These are phyloP conservation scores for Solanum chacoense DNA, from an alignment of 305 asterid species.

Conservation along the genomic window DNA sequence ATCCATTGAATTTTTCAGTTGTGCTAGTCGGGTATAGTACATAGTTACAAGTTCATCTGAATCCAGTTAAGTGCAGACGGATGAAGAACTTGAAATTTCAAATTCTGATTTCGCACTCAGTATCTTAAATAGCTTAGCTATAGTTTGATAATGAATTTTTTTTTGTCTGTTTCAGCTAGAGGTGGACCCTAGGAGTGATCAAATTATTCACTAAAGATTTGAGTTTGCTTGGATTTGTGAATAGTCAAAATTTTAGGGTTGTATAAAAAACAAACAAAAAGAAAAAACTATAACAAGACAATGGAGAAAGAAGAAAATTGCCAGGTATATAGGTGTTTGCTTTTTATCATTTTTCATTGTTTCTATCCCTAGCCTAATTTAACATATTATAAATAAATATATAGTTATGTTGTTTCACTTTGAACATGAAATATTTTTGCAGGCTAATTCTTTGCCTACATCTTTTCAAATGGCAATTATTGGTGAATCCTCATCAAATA, in stretches of 20 bases:
- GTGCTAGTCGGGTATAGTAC: neutral
- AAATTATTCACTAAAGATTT: neutral
- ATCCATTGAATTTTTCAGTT: neutral
- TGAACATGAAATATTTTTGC: slow-evolving; percentile 4
- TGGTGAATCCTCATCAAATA: slow-evolving; percentile 3
- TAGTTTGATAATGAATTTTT: neutral
- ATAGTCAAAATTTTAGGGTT: neutral
- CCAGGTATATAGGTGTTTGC: neutral
- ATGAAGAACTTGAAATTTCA: neutral
- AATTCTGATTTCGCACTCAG: neutral
- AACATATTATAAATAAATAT: neutral
- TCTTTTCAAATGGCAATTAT: neutral
- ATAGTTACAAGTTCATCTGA: neutral
- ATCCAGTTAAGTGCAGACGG: neutral
- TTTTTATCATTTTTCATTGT: neutral
- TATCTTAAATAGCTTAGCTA: neutral
- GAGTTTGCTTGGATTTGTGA: neutral
- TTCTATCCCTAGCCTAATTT: neutral
- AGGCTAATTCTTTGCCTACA: slow-evolving; percentile 4
- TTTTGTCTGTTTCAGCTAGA: neutral
- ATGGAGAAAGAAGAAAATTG: slow-evolving; percentile 12
- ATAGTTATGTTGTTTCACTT: slow-evolving; percentile 6
- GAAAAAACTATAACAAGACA: neutral
- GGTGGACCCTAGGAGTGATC: slow-evolving; percentile 12
- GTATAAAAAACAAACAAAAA: neutral